phyloP scores from a whole-genome alignment of 2,329 filamentous ascomycete species.

The Huntiella omanensis region DNA sequence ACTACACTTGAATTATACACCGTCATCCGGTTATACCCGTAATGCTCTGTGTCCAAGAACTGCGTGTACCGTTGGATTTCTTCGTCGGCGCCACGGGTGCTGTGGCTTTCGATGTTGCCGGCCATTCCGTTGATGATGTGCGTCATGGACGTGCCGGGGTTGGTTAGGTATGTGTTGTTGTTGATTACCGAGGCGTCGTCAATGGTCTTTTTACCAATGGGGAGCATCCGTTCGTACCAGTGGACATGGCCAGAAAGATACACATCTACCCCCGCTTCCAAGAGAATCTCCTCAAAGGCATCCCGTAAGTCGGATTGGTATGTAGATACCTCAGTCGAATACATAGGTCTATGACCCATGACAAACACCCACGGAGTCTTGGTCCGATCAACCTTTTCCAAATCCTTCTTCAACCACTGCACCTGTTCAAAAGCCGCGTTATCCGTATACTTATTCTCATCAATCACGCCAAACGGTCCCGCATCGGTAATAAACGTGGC shows the following conservation, averaged over 20 bases:
- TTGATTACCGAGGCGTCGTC: conserved; percentile 23
- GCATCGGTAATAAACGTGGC: conserved; percentile 28
- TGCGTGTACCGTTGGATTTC: conserved; percentile 23
- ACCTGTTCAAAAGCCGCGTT: conserved; percentile 25
- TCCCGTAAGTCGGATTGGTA: conserved; percentile 25
- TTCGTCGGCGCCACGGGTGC: conserved; percentile 19
- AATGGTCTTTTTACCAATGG: conserved; percentile 18
- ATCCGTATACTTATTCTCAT: conserved; percentile 21
- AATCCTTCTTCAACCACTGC: conserved; percentile 27
- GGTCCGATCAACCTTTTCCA: conserved; percentile 24
- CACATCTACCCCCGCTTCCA: conserved; percentile 26
- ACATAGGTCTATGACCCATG: conserved; percentile 31
- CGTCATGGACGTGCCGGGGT: conserved; percentile 28
- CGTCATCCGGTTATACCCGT: conserved; percentile 25
- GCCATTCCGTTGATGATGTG: conserved; percentile 34
- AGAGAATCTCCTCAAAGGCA: conserved; percentile 26
- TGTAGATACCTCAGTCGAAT: conserved; percentile 23
- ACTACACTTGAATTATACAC: conserved; percentile 20
- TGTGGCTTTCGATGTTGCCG: conserved; percentile 32
- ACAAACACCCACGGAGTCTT: conserved; percentile 31
- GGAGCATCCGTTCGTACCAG: conserved; percentile 15
- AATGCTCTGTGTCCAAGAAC: conserved; percentile 25
- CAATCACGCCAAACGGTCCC: conserved; percentile 28
- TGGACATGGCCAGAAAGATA: conserved; percentile 21
- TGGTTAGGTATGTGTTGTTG: conserved; percentile 29